These are phyloP conservation scores for Scytalidium sp. DNA, from an alignment of 2,329 filamentous ascomycete genomes.

Conservation along the genomic window DNA sequence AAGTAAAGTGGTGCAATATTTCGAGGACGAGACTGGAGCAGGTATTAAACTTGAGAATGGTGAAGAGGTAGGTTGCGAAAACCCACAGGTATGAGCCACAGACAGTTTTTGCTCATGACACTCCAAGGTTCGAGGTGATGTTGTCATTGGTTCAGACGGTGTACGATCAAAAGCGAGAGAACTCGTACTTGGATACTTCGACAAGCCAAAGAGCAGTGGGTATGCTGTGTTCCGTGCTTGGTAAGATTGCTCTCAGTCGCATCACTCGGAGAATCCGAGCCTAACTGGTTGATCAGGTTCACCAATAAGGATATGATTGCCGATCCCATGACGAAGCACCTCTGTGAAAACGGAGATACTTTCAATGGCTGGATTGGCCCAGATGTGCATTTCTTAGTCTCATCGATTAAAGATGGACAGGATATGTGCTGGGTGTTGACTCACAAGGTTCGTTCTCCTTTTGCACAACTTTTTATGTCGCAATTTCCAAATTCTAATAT, in stretches of 20 bases:
- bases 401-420: slow-evolving; percentile 47
- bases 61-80: slow-evolving; percentile 16
- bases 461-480: slow-evolving; percentile 22
- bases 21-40: slow-evolving; percentile 42
- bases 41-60: slow-evolving; percentile 45
- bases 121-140: slow-evolving; percentile 24
- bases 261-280: not conserved
- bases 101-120: too few species aligned
- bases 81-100: too few species aligned
- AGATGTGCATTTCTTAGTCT: slow-evolving; percentile 50
- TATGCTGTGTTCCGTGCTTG: slow-evolving; percentile 36
- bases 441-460: slow-evolving; percentile 34
- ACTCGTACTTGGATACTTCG: slow-evolving; percentile 28
- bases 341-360: slow-evolving; percentile 2
- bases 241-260: slow-evolving; percentile 23
- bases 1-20: slow-evolving; percentile 45
- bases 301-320: slow-evolving; percentile 39
- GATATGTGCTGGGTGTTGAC: slow-evolving; percentile 56
- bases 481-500: slow-evolving; percentile 23
- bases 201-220: slow-evolving; percentile 35
- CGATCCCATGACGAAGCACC: not conserved
- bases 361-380: slow-evolving; percentile 26
- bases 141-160: slow-evolving; percentile 33
- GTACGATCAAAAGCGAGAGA: slow-evolving; percentile 23
- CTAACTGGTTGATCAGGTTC: slow-evolving; percentile 33